Percentiles rank a stretch among this genome's conserved stretches.
These are phyloP conservation scores for Trifolium pratense DNA, from an alignment of 306 rosid species.

Conservation along the genomic window DNA sequence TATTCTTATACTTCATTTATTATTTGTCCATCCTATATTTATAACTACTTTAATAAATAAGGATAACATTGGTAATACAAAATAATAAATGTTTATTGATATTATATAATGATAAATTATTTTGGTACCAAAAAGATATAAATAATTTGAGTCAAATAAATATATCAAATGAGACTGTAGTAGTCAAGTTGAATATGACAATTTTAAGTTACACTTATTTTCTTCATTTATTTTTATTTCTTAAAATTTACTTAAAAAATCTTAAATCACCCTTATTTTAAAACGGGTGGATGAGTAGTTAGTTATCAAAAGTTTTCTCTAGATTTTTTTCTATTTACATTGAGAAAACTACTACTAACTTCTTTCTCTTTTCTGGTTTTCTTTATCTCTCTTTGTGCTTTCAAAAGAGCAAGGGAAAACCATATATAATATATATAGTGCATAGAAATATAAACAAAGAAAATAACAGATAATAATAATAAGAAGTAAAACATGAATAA, in stretches of 20 bases:
- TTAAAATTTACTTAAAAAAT: not conserved
- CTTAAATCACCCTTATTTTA: not conserved
- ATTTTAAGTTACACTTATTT: not conserved
- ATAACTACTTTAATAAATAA: no score
- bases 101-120: not conserved
- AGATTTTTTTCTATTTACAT: slow-evolving; percentile 34
- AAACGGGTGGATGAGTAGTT: not conserved
- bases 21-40: no score
- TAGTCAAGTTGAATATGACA: not conserved
- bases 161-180: no score
- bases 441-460: slow-evolving; percentile 24
- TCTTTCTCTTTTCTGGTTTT: slow-evolving; percentile 29
- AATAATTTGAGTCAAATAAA: not conserved
- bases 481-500: slow-evolving; percentile 65
- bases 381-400: slow-evolving; percentile 35
- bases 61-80: not conserved
- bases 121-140: no score
- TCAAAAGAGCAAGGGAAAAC: slow-evolving; percentile 4
- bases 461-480: slow-evolving; percentile 4
- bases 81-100: no score
- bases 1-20: not conserved
- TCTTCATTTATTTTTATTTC: not conserved
- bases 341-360: slow-evolving; percentile 32
- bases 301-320: slow-evolving; percentile 22
- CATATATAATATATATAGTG: slow-evolving; percentile 26